Conservation (phyloP, 2,329 filamentous ascomycete species). For the Phialophora chinensis region DNA sequence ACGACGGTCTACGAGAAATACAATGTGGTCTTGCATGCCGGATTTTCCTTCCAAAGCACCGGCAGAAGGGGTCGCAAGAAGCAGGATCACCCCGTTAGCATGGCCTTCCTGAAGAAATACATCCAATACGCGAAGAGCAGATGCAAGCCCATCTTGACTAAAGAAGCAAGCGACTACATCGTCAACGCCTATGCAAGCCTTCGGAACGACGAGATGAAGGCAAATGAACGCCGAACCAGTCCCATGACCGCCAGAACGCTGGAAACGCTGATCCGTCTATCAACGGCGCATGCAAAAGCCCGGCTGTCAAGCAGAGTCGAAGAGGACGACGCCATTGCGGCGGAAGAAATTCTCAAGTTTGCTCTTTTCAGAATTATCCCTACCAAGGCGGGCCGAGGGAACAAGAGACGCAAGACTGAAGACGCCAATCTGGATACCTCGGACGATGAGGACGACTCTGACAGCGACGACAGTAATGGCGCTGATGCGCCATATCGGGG, state of each 20-base stretch:
- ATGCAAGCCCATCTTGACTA: constrained; percentile 86
- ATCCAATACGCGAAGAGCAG: constrained; percentile 96
- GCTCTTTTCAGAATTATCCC: constrained; percentile 97
- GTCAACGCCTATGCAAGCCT: constrained; percentile 88
- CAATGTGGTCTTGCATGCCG: constrained; percentile 92
- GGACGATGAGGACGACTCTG: constrained; percentile 63
- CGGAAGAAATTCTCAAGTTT: constrained; percentile 88
- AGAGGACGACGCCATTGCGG: constrained; percentile 83
- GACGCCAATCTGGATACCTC: constrained; percentile 69
- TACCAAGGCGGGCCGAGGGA: constrained; percentile 67
- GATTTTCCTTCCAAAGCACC: constrained; percentile 61
- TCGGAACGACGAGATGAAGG: constrained; percentile 93
- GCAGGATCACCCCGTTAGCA: constrained; percentile 75
- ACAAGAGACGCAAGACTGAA: constrained; percentile 81
- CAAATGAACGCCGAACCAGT: constrained; percentile 89
- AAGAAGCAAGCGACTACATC: constrained; percentile 90
- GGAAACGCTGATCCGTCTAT: constrained; percentile 96
- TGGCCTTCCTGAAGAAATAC: constrained; percentile 99
- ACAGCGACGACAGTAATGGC: constrained; percentile 45
- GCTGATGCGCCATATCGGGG: constrained; percentile 39
- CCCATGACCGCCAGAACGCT: constrained; percentile 96
- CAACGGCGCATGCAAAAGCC: constrained; percentile 93
- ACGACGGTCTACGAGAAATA: constrained; percentile 96
- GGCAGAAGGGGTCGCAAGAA: constrained; percentile 67
- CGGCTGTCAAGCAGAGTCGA: constrained; percentile 87